Percentiles rank a stretch among this genome's conserved stretches.
Conservation (phyloP, 495 filamentous ascomycete genomes). For the Aspergillus conjunctus region DNA sequence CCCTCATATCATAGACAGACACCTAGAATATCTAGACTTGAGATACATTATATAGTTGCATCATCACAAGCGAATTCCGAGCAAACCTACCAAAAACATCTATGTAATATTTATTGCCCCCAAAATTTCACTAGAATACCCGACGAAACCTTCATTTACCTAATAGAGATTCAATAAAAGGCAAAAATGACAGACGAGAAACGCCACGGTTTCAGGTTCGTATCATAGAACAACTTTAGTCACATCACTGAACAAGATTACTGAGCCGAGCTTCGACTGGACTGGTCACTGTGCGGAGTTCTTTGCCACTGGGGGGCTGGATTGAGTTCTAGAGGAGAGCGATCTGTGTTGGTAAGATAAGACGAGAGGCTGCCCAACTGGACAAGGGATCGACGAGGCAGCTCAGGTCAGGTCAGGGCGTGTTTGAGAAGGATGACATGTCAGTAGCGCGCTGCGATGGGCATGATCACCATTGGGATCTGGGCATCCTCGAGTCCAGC, state of each 20-base stretch:
- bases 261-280: too few relatives aligned
- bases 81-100: too few relatives aligned
- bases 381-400: not conserved
- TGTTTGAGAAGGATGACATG: not conserved
- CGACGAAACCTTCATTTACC: too few relatives aligned
- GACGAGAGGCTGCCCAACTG: not conserved
- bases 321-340: not conserved
- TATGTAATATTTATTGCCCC: too few relatives aligned
- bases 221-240: not conserved
- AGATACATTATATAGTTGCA: too few relatives aligned
- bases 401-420: not conserved
- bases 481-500: not conserved
- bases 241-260: too few relatives aligned
- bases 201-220: not conserved
- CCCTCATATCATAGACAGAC: not conserved
- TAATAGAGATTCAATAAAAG: not conserved
- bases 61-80: too few relatives aligned
- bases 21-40: constrained; percentile 6
- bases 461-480: not conserved
- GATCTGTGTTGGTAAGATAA: not conserved
- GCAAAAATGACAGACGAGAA: not conserved
- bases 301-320: not conserved
- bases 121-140: too few relatives aligned
- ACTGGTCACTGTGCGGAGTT: not conserved
- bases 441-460: not conserved